Conservation (phyloP, 176 grass and related monocot species). For the Oryza brachyantha region DNA sequence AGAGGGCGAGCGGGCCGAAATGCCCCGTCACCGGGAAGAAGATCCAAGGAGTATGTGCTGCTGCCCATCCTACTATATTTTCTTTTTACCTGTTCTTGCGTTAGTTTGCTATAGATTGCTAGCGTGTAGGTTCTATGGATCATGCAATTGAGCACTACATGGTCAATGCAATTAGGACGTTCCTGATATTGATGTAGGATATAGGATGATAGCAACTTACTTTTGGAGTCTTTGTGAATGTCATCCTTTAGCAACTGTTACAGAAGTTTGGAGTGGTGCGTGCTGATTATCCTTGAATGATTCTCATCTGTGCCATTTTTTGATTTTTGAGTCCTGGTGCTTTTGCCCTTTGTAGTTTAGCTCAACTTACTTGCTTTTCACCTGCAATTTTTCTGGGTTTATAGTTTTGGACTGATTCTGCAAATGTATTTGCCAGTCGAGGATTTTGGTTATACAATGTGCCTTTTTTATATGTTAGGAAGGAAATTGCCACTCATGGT, state of each 20-base stretch:
- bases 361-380: background rate
- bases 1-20: slow-evolving; percentile 82
- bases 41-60: slow-evolving; percentile 75
- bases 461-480: background rate
- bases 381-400: background rate
- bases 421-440: background rate
- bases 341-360: background rate
- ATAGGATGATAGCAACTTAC: background rate
- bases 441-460: background rate
- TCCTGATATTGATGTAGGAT: slow-evolving; percentile 1
- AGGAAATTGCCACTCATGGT: background rate
- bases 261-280: background rate
- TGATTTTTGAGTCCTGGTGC: background rate
- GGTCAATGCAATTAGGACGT: background rate
- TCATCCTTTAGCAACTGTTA: background rate
- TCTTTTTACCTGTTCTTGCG: background rate
- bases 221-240: background rate
- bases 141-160: background rate
- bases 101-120: background rate
- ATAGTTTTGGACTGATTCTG: background rate
- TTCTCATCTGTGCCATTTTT: background rate
- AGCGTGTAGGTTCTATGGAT: background rate
- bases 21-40: slow-evolving; percentile 86
- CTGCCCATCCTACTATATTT: background rate
- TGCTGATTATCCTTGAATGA: background rate